Conservation (phyloP, 176 grass and related monocot genomes). For the Ampelocalamus luodianensis region DNA sequence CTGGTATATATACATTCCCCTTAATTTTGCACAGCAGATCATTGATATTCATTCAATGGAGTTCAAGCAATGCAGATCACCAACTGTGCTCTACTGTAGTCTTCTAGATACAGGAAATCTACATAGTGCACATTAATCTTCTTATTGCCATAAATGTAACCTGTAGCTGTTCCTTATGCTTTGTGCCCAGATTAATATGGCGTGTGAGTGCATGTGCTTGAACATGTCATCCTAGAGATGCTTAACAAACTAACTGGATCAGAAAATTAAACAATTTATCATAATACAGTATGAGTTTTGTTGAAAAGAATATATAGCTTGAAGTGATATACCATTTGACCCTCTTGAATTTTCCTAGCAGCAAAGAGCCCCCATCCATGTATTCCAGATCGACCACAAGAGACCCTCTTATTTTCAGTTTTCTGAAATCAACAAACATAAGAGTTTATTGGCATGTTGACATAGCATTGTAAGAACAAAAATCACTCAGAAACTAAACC, state of each 20-base stretch:
- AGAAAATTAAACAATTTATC: neutral
- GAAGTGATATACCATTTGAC: conserved; percentile 79
- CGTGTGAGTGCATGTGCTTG: conserved; percentile 1
- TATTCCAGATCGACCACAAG: conserved; percentile 87
- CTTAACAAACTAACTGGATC: neutral
- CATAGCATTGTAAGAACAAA: conserved; percentile 30
- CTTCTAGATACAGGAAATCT: neutral
- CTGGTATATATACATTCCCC: neutral
- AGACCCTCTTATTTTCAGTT: conserved; percentile 81
- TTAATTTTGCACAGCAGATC: neutral
- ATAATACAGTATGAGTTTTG: neutral
- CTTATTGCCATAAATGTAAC: neutral
- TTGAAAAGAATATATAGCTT: conserved; percentile 22
- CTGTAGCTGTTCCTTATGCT: neutral
- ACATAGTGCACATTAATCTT: neutral
- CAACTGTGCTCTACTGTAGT: neutral
- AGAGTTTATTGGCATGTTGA: conserved; percentile 36
- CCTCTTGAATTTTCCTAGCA: conserved; percentile 82
- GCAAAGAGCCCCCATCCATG: conserved; percentile 99
- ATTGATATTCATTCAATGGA: conserved; percentile 19
- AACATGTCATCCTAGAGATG: neutral
- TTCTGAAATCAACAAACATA: conserved; percentile 62
- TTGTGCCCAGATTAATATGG: neutral
- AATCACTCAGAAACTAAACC: conserved; percentile 54
- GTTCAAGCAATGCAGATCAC: neutral